phyloP scores from a whole-genome alignment of 2,329 filamentous ascomycete genomes.

The Pyrenophora seminiperda region DNA sequence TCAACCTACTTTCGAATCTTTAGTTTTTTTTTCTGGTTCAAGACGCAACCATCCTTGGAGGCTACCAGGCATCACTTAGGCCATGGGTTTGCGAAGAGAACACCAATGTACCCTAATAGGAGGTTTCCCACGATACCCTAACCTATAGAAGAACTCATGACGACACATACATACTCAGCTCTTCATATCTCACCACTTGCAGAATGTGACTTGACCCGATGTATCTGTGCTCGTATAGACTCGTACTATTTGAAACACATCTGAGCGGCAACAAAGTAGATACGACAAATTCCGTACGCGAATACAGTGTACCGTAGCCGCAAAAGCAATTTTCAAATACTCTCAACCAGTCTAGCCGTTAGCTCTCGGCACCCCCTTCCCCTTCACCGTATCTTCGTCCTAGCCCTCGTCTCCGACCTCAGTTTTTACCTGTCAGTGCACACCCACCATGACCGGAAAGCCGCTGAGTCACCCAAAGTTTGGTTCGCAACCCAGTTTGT shows the following conservation, averaged over 20 bases:
- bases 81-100: conserved; percentile 7
- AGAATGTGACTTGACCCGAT: neutral
- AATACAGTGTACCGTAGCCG: too few species aligned
- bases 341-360: too few species aligned
- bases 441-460: neutral
- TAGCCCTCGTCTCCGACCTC: too few species aligned
- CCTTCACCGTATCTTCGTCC: too few species aligned
- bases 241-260: too few species aligned
- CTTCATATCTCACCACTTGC: neutral
- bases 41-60: too few species aligned
- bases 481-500: neutral
- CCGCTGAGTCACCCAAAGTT: neutral
- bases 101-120: conserved; percentile 12
- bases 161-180: neutral
- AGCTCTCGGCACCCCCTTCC: too few species aligned
- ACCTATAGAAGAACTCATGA: conserved; percentile 15
- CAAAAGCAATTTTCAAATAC: too few species aligned
- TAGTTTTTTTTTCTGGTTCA: too few species aligned
- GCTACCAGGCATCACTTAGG: neutral
- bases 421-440: neutral
- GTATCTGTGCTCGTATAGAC: too few species aligned
- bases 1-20: neutral
- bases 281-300: too few species aligned
- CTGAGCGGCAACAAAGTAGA: too few species aligned
- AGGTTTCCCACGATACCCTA: conserved; percentile 14